phyloP scores from a whole-genome alignment of 2,329 filamentous ascomycete species.

The Cordyceps militaris region DNA sequence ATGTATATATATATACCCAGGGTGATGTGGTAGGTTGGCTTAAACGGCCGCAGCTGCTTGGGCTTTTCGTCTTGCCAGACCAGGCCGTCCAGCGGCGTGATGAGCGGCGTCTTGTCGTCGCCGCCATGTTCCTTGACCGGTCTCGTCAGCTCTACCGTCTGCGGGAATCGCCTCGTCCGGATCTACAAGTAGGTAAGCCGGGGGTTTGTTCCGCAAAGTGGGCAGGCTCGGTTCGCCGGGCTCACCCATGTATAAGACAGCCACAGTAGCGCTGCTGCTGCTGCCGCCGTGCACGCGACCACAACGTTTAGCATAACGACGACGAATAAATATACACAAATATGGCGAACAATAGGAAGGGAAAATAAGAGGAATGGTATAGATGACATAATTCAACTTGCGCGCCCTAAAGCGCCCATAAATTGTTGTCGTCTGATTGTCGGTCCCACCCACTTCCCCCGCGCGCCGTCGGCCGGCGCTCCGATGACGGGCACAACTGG shows the following conservation, averaged over 20 bases:
- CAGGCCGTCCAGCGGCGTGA: background rate
- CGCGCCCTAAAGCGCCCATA: background rate
- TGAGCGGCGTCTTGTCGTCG: background rate
- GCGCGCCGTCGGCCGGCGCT: background rate
- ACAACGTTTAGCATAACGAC: background rate
- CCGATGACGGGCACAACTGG: background rate
- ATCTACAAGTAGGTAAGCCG: background rate
- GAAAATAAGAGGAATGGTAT: background rate
- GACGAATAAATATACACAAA: background rate
- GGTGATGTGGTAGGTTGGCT: slow-evolving; percentile 46
- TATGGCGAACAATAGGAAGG: background rate
- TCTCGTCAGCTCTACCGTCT: background rate
- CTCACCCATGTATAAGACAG: slow-evolving; percentile 1
- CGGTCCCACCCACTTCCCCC: background rate
- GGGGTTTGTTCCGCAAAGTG: background rate
- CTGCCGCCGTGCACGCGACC: background rate
- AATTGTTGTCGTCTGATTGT: no score
- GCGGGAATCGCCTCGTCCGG: background rate
- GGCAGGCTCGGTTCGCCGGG: background rate
- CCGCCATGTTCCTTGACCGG: background rate
- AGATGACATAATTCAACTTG: background rate
- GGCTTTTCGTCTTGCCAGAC: slow-evolving; percentile 3
- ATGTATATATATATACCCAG: slow-evolving; percentile 36
- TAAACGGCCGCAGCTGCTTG: slow-evolving; percentile 30
- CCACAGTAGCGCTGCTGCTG: background rate